Evolutionary conservation across 2,329 filamentous ascomycete species (phyloP).

Genomic region (Aspergillus sclerotialis): DNA sequence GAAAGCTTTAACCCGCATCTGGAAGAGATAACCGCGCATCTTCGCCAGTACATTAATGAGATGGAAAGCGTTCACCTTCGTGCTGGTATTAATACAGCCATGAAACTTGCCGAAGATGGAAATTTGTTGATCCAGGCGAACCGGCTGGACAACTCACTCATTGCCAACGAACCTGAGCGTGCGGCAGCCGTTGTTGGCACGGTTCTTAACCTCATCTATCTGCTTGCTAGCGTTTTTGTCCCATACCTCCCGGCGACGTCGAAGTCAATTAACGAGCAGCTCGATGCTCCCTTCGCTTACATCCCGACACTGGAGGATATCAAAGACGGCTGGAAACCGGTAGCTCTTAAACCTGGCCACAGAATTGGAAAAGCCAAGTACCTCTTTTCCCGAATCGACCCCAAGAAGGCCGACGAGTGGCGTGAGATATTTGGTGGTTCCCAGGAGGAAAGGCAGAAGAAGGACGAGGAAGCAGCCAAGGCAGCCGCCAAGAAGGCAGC

Average conservation of each 20-base stretch:
- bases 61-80: slow-evolving; percentile 57
- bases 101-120: slow-evolving; percentile 52
- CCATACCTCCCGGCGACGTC: slow-evolving; percentile 83
- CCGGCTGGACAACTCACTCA: slow-evolving; percentile 55
- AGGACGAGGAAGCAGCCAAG: slow-evolving; percentile 49
- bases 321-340: slow-evolving; percentile 55
- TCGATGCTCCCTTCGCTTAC: slow-evolving; percentile 52
- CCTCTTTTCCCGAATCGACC: slow-evolving; percentile 76
- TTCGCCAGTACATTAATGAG: slow-evolving; percentile 51
- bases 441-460: slow-evolving; percentile 59
- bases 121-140: slow-evolving; percentile 56
- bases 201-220: slow-evolving; percentile 76
- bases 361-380: slow-evolving; percentile 73
- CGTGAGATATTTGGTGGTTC: slow-evolving; percentile 62
- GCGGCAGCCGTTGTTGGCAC: slow-evolving; percentile 63
- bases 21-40: slow-evolving; percentile 43
- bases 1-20: slow-evolving; percentile 34
- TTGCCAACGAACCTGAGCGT: slow-evolving; percentile 51
- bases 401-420: slow-evolving; percentile 78
- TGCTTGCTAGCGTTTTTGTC: slow-evolving; percentile 69
- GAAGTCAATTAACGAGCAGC: slow-evolving; percentile 67
- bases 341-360: slow-evolving; percentile 61
- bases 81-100: slow-evolving; percentile 46
- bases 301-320: slow-evolving; percentile 51
- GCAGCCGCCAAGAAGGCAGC: slow-evolving; percentile 33